A percentile compares a stretch with the other conserved stretches of the same genome.
phyloP scores from a whole-genome alignment of 768 basidiomycete genomes.

The Candolleomyces aberdarensis region DNA sequence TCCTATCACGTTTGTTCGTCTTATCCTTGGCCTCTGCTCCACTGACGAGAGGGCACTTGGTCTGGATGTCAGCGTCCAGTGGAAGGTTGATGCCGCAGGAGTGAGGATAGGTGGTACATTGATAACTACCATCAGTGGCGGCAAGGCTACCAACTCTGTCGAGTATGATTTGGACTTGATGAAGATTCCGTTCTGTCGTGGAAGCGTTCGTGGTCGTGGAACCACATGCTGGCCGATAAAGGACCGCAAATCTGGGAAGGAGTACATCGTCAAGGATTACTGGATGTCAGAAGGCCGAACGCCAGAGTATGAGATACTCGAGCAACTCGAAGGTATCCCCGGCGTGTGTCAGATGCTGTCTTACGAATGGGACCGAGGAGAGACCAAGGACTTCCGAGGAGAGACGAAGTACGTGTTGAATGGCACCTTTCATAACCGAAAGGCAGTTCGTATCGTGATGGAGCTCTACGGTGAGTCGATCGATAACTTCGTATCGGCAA shows the following conservation, averaged over 20 bases:
- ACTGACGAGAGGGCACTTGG: background rate
- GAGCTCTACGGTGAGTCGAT: background rate
- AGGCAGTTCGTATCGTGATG: background rate
- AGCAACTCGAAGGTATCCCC: background rate
- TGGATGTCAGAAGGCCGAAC: background rate
- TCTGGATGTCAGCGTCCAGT: background rate
- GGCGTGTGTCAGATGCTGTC: background rate
- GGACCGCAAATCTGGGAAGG: background rate
- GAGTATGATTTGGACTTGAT: background rate
- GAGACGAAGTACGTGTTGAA: background rate
- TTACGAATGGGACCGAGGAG: background rate
- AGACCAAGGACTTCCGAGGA: background rate
- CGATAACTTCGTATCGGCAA: background rate
- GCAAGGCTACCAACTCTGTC: too few relatives aligned
- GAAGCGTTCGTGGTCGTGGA: background rate
- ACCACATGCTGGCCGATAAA: background rate
- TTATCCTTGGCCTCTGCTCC: background rate
- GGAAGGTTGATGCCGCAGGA: background rate
- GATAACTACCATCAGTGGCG: too few relatives aligned
- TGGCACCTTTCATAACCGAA: background rate
- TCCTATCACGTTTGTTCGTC: background rate
- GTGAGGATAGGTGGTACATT: too few relatives aligned
- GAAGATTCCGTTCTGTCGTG: background rate
- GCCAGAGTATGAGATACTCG: background rate
- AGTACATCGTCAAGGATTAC: background rate